Conservation (phyloP, 2,329 filamentous ascomycete species). For the Pestalotiopsis sp. region DNA sequence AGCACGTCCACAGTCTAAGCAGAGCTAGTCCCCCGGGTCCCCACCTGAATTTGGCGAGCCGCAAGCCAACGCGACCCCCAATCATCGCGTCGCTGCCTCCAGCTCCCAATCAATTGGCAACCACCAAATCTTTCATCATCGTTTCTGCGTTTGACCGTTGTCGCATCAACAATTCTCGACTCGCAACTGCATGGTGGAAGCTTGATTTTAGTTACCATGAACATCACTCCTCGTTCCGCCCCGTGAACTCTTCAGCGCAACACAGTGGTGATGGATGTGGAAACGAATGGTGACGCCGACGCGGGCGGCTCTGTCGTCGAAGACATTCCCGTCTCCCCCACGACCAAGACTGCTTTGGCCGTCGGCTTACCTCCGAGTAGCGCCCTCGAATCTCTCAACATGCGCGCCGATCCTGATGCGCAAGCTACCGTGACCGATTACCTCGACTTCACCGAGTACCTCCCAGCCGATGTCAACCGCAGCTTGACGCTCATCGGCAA, state of each 20-base stretch:
- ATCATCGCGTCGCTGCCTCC: constrained; percentile 1
- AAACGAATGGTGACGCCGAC: constrained; percentile 4
- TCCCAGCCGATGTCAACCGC: constrained; percentile 66
- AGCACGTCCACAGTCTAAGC: not conserved
- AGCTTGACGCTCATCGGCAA: constrained; percentile 67
- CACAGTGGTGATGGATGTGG: constrained; percentile 12
- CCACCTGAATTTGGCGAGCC: constrained; percentile 1
- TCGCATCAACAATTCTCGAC: not conserved
- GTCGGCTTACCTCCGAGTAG: constrained; percentile 35
- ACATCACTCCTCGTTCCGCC: not conserved
- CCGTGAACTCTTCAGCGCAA: not conserved
- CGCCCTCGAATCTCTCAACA: constrained; percentile 45
- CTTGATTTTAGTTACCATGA: not conserved
- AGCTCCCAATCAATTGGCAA: not conserved
- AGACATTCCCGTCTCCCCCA: constrained; percentile 31
- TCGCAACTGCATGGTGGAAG: not conserved
- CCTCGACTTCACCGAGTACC: constrained; percentile 70
- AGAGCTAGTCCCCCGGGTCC: not conserved
- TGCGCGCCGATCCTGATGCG: constrained; percentile 65
- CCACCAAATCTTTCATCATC: not conserved
- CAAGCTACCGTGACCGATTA: constrained; percentile 72
- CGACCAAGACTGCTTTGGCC: constrained; percentile 32
- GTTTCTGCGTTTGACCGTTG: not conserved
- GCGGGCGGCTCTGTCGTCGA: constrained; percentile 22
- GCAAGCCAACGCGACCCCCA: not conserved